phyloP scores from a whole-genome alignment of 352 stramenopile genomes.

The Pythium sp. region DNA sequence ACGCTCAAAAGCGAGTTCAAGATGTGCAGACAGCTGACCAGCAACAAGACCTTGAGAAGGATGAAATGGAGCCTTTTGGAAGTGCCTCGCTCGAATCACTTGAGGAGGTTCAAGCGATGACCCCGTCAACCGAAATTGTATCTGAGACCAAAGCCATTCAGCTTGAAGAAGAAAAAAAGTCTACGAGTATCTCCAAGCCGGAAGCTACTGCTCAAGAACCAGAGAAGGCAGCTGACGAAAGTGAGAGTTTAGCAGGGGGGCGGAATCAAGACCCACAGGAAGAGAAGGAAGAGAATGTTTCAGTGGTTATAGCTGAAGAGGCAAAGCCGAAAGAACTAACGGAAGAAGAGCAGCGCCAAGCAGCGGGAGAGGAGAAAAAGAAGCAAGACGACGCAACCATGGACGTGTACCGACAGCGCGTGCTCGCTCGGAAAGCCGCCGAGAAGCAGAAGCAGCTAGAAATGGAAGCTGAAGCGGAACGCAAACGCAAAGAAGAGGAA shows the following conservation, averaged over 20 bases:
- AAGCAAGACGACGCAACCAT: constrained; percentile 57
- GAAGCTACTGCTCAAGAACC: neutral
- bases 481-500: constrained; percentile 36
- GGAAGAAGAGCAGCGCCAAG: constrained; percentile 31
- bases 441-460: constrained; percentile 58
- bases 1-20: neutral
- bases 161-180: neutral
- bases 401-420: constrained; percentile 62
- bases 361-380: constrained; percentile 48
- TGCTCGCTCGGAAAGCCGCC: constrained; percentile 56
- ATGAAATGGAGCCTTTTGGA: neutral
- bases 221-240: neutral
- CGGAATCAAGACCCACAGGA: neutral
- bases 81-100: neutral
- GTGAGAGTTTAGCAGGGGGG: neutral
- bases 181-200: neutral
- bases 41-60: neutral
- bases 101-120: neutral
- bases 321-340: constrained; percentile 26
- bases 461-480: constrained; percentile 33
- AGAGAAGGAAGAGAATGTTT: neutral
- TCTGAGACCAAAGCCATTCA: neutral
- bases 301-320: neutral
- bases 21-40: neutral
- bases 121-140: neutral